Percentiles rank a stretch among this genome's conserved stretches.
phyloP scores from a whole-genome alignment of 257 asterid genomes.

The Przewalskia tangutica region DNA sequence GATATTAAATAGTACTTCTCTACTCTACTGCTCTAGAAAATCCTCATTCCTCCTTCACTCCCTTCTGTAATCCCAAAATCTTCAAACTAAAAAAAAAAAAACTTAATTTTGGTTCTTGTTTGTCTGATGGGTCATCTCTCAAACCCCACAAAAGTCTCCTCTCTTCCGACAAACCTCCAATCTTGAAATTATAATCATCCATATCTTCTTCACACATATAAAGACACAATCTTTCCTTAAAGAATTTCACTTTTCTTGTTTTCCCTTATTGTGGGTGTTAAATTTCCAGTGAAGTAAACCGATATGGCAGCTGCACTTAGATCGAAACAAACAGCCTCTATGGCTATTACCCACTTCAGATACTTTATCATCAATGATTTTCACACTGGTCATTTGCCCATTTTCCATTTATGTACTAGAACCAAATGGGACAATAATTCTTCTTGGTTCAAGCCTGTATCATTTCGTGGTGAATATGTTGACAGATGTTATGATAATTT shows the following conservation, averaged over 20 bases:
- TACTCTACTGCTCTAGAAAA: not conserved
- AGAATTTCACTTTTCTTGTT: slow-evolving; percentile 1
- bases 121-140: not conserved
- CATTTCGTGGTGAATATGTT: not conserved
- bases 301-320: slow-evolving; percentile 78
- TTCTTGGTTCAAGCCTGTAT: slow-evolving; percentile 45
- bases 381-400: slow-evolving; percentile 43
- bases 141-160: not conserved
- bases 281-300: not conserved
- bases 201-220: not conserved
- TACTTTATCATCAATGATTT: slow-evolving; percentile 47
- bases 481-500: slow-evolving; percentile 14
- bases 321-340: slow-evolving; percentile 58
- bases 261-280: not conserved
- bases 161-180: not conserved
- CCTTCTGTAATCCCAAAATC: not conserved
- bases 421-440: slow-evolving; percentile 35
- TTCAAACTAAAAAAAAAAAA: not conserved
- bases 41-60: not conserved
- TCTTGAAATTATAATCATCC: not conserved
- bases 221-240: not conserved
- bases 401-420: slow-evolving; percentile 32
- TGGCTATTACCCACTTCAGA: slow-evolving; percentile 64
- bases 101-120: not conserved
- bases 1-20: not conserved